Base-by-base conservation (phyloP, 2,329 filamentous ascomycete genomes). In the Teratosphaeria nubilosa region DNA sequence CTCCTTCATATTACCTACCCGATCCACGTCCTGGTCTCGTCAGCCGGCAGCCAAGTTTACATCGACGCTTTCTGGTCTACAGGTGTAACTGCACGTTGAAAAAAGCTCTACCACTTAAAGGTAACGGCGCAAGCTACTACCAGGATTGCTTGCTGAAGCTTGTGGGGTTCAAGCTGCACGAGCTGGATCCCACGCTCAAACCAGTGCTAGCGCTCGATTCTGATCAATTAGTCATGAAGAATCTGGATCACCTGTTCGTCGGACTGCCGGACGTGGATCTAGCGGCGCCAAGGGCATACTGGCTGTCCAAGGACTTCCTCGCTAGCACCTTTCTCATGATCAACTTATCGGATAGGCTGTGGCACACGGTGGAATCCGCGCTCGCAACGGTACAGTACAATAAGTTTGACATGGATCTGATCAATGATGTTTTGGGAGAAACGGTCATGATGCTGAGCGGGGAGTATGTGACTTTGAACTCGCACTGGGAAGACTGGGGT, bases 401-500 rank as follows among this genome's bases (percentile, higher is more conserved):
- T 51, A 60, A 64, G 14, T 70, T 69, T 54, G 69, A 70, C 51
- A 69, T 70, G 67, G 67, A 70, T 51, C 53, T 70, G 5, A 58
- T 68, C 50, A 70, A 70, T 54, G 58, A 66, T 22, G 32, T 70
- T 37, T 61, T 70, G 37, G 65, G 62, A 9, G 60, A 65, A 16
- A 63, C 63, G 37, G 68, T 66, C 5, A 58, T 67, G 60, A 64
- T 69, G 63, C 58, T 70, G 25, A 61, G 65, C 13, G 67, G 67
- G 3, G 60, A 58, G 20, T 70, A 64, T 48, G 61, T 65, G 16
- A 65, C 67, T 16, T 55, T 66, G 41, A 69, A 70, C 45, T 63
- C 59, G 30, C 68, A 70, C 54, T 70, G 66, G 67, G 69, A 69
- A 56, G 63, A 67, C 51, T 70, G 69, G 68, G 66, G 67, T 56